Evolutionary conservation across 108 stramenopile species (phyloP).

Genomic region (Bacterosira constricta): DNA sequence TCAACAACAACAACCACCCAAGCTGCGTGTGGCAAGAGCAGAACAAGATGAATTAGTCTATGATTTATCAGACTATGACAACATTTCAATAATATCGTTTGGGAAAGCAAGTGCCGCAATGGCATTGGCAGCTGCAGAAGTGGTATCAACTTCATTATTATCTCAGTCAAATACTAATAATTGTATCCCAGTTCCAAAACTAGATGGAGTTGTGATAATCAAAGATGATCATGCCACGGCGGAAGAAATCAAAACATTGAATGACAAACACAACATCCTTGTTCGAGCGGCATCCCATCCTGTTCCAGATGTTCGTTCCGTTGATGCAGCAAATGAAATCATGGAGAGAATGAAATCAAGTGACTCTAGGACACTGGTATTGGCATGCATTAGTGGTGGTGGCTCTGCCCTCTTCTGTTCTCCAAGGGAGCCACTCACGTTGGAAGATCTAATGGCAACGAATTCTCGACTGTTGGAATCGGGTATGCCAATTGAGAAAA

Average conservation of each 20-base stretch:
- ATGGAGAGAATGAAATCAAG: conserved; percentile 47
- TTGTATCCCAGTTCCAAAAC: neutral
- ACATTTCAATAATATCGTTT: conserved; percentile 67
- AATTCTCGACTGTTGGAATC: conserved; percentile 67
- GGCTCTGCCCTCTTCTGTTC: conserved; percentile 84
- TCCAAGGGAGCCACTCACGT: conserved; percentile 58
- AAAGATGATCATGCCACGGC: conserved; percentile 85
- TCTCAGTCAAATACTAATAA: neutral
- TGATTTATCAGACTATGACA: conserved; percentile 62
- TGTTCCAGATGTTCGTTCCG: conserved; percentile 79
- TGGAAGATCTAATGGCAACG: conserved; percentile 63
- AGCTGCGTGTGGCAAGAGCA: conserved; percentile 7
- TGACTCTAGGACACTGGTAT: conserved; percentile 56
- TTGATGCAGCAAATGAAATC: conserved; percentile 59
- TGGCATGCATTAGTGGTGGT: conserved; percentile 84
- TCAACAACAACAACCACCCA: neutral
- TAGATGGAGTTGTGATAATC: conserved; percentile 75
- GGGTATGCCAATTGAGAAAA: conserved; percentile 84
- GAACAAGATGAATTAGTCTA: conserved; percentile 22
- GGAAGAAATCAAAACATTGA: conserved; percentile 57
- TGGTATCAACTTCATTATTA: conserved; percentile 21
- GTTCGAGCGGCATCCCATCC: conserved; percentile 80
- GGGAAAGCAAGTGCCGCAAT: conserved; percentile 88
- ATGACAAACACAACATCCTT: conserved; percentile 36
- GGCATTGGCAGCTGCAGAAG: conserved; percentile 66